These are phyloP conservation scores for Tetraselmis striata DNA, from an alignment of 139 green algal genomes.

Conservation along the genomic window DNA sequence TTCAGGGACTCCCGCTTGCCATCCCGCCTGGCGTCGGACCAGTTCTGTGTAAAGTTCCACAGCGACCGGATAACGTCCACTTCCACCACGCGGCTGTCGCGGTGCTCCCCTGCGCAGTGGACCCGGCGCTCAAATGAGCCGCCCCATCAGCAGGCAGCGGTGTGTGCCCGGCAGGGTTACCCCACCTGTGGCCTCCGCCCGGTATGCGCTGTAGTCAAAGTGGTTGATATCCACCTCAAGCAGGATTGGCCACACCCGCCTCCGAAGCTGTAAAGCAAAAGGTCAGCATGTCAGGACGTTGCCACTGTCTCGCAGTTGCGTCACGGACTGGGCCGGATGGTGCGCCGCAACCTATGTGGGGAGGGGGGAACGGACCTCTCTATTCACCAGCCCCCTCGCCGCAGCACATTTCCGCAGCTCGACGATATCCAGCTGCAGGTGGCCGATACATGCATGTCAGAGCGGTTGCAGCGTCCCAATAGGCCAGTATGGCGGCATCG, in stretches of 20 bases:
- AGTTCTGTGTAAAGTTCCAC: conserved; percentile 51
- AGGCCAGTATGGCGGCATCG: too few species aligned
- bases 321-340: too few species aligned
- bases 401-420: conserved; percentile 55
- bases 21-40: conserved; percentile 35
- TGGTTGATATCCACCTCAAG: conserved; percentile 25
- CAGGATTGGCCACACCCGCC: conserved; percentile 62
- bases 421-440: conserved; percentile 41
- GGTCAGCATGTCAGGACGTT: not conserved
- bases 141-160: not conserved
- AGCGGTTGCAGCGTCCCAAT: too few species aligned
- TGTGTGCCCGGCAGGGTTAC: not conserved
- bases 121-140: conserved; percentile 7
- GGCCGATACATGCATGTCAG: not conserved
- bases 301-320: not conserved
- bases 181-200: not conserved
- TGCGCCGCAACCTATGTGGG: not conserved
- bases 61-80: conserved; percentile 71
- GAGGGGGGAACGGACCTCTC: conserved; percentile 11
- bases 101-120: conserved; percentile 22
- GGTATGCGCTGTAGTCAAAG: not conserved
- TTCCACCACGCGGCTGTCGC: conserved; percentile 47
- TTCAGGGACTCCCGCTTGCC: conserved; percentile 42
- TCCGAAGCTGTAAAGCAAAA: conserved; percentile 34
- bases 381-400: conserved; percentile 61